Base-by-base conservation (phyloP, 2,329 filamentous ascomycete species). In the Talaromyces sp. region DNA sequence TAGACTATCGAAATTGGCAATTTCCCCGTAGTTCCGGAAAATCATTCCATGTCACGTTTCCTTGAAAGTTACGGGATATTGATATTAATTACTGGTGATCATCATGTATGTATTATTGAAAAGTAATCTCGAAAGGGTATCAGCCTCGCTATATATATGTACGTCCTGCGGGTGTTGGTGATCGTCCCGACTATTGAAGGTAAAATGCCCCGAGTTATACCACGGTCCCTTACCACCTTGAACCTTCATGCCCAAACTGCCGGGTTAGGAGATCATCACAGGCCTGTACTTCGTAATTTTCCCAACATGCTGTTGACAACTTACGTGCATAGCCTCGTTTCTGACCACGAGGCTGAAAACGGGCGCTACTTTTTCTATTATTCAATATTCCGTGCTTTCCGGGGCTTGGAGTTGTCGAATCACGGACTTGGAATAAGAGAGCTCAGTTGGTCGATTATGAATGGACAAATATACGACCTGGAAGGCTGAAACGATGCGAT, bases 1-100 rank as follows among this genome's bases (percentile, higher is more conserved):
- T 49, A 6, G 17, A 56, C 51, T 56, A 56, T 56, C 29, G 51
- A 56, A 36, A n/a, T 56, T 56, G 51, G 29, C 51, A 56, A 36
- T 56, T 36, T 56, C 4, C 27, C 53, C 31, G 53, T 19, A 2
- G 10, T 29, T 29, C 25, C 19, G 31, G 53, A 38, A 25, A 19
- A 15, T 38, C 31, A 34, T 56, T 36, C 31, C 53, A 56, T 38
- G 8, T 22, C 49, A n/a, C 15, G 25, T 31, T 53, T 31, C 11
- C 17, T 10, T n/a, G n/a, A 17, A 51, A 17, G 2, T 51, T 51
- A 51, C 25, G 22, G 13, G 13, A 29, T 51, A 51, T 51, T 47
- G 13, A 29, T 51, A 51, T 51, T 47, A 22, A 51, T 17, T 51
- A 51, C 47, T 51, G 22, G 10, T 7, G 47, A 51, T 29, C 22